These are phyloP conservation scores for Apophysomyces sp. DNA, from an alignment of 371 early-diverging fungal genomes.

Conservation along the genomic window DNA sequence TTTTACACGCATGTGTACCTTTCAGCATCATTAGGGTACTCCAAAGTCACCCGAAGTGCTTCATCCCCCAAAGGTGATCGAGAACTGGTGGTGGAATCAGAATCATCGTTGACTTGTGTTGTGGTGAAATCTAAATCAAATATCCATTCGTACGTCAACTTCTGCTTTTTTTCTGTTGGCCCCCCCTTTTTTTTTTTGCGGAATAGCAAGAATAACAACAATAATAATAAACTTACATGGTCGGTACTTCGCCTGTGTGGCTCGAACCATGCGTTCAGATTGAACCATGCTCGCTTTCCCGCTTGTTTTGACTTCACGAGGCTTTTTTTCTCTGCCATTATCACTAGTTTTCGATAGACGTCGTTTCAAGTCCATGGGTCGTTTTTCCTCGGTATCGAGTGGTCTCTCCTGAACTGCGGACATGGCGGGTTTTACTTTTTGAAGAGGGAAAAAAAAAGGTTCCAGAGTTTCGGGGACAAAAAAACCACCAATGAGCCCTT, in stretches of 20 bases:
- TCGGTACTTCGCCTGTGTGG: conserved; percentile 41
- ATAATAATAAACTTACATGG: conserved; percentile 36
- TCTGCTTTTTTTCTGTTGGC: not conserved
- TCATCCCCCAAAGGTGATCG: conserved; percentile 32
- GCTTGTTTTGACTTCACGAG: not conserved
- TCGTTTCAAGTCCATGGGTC: conserved; percentile 10
- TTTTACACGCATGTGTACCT: conserved; percentile 15
- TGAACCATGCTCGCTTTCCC: conserved; percentile 26
- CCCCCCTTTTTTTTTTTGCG: no score
- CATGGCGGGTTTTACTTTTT: not conserved
- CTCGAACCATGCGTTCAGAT: conserved; percentile 49
- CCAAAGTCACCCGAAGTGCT: conserved; percentile 30
- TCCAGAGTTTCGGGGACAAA: no score
- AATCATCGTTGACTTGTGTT: conserved; percentile 23
- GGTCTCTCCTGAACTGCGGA: conserved; percentile 1
- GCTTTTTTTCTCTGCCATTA: conserved; percentile 9
- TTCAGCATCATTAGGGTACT: conserved; percentile 40
- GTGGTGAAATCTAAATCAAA: conserved; percentile 12
- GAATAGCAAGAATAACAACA: no score
- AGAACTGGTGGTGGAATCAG: conserved; percentile 22
- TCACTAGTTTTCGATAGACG: conserved; percentile 14
- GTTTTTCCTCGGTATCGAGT: not conserved
- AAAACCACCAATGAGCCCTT: no score
- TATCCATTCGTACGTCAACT: not conserved
- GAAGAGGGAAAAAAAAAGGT: not conserved